Base-by-base conservation (phyloP, 139 green algal species). In the Picochlorum sp. region DNA sequence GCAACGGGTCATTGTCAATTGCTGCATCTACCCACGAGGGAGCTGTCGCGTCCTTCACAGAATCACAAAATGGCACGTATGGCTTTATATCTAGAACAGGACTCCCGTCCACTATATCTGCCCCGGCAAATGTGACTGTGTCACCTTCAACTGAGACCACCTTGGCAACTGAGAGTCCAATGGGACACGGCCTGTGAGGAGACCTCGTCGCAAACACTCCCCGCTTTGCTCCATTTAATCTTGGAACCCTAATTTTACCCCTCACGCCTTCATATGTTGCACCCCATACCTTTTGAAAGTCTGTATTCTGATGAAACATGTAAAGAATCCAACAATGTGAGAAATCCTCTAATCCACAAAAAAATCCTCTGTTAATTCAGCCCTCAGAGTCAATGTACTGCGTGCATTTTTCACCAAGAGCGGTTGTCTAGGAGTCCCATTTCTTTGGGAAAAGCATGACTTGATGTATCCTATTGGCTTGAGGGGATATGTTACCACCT, bases 71-170 rank as follows among this genome's bases (percentile, higher is more conserved):
- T 7, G 87, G 85, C 21, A 95, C 67, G 69, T 95, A 97, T 10
- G 91, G 91, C 66, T 97, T 97, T 51, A 97, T 79, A 69, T 97
- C 91, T 15, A 97, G 77, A 45, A 97, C 80, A 0, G 90, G 88
- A 4, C 80, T 85, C 49, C 91, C 91, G 62, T 97, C 85, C 49
- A 97, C 87, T 41, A 96, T 73, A 73, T 97, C 91, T 1, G 76
- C 79, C 1, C 90, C 90, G 10, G 73, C 81, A 49, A 97, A 67
- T 15, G 84, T 13, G 4, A 97, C 61, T 16, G 38, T 75, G 23
- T 70, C 52, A 14, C 57, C 68, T 50, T 79, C 23, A 6, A 91
- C 76, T 0, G 41, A 14, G 8, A 80, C 30, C 8, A 97, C 69
- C 45, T 63, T 50, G 8, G 84, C 89, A 11, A 89, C 70, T 62